phyloP scores from a whole-genome alignment of 208 protist genomes.

The Phytomonas sp. region DNA sequence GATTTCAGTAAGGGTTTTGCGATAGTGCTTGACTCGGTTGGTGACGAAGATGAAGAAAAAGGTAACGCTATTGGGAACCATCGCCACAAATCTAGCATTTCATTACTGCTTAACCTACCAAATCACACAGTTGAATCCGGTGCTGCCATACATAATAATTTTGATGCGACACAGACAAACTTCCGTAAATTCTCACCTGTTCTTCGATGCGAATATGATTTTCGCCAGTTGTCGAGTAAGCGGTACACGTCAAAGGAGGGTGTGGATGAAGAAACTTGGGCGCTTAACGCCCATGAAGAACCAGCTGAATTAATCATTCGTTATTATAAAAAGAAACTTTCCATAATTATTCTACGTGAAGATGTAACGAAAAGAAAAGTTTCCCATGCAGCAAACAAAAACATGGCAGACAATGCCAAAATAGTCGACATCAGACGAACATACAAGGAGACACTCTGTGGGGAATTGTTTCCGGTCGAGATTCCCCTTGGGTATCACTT shows the following conservation, averaged over 20 bases:
- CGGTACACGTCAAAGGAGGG: constrained; percentile 17
- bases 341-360: constrained; percentile 45
- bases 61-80: constrained; percentile 21
- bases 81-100: constrained; percentile 51
- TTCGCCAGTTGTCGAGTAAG: constrained; percentile 41
- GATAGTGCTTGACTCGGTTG: constrained; percentile 63
- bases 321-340: constrained; percentile 64
- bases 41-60: constrained; percentile 19
- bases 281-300: constrained; percentile 38
- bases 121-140: constrained; percentile 23
- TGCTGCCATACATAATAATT: constrained; percentile 50
- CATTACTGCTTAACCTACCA: constrained; percentile 58
- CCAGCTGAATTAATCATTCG: constrained; percentile 66
- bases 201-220: constrained; percentile 62
- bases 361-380: constrained; percentile 26
- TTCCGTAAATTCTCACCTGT: constrained; percentile 37
- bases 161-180: constrained; percentile 25
- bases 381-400: constrained; percentile 4
- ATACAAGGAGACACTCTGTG: constrained; percentile 64
- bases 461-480: constrained; percentile 54
- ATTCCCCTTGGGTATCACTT: constrained; percentile 66
- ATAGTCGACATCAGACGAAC: constrained; percentile 40
- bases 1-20: constrained; percentile 67
- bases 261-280: not conserved
- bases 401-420: constrained; percentile 12